Evolutionary conservation across 441 rosid genomes (phyloP), one percentile per base, ranked within the genome.

Genomic region (Adansonia gregorii): DNA sequence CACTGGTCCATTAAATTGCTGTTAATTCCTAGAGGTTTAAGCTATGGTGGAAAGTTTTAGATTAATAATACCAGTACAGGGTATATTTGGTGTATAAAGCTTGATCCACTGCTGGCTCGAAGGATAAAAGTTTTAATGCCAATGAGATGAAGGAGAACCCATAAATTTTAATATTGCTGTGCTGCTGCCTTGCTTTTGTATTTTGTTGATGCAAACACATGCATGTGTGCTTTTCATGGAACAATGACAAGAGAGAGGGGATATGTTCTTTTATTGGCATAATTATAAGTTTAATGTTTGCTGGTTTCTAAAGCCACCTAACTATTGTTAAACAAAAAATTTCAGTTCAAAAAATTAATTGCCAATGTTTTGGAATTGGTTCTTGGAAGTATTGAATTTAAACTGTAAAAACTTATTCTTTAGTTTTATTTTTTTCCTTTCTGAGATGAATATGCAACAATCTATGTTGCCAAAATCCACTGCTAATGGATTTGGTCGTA

Each of bases 401-500:
- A 19, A 39, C 52, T 14, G 8, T 63, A n/a, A 49, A 52, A 75
- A 19, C 43, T 65, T 52, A 65, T 51, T 60, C 59, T 54, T 31
- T n/a, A 64, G 71, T n/a, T 55, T 31, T 12, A n/a, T 55, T 6
- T 20, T 64, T 64, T 35, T 2, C 20, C 59, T 31, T 35, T 27
- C 52, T 9, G 51, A 77, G 83, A 94, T 91, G 94, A 90, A 75
- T 85, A 68, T 81, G 74, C 97, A 84, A 86, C 95, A 85, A 86
- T 81, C 55, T 76, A 46, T 69, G 46, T 93, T 84, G 82, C 79
- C 94, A 46, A 92, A 82, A 81, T 49, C 90, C 73, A 80, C 92
- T 72, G 76, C 88, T 51, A 94, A 92, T 83, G 99, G 97, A 78
- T 83, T 82, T 88, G 86, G 85, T 58, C 93, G 87, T 71, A 85